Evolutionary conservation across 129 eudicot genomes (phyloP), one percentile per base, ranked within the genome.

Genomic region (Pseudognaphalium luteoalbum): DNA sequence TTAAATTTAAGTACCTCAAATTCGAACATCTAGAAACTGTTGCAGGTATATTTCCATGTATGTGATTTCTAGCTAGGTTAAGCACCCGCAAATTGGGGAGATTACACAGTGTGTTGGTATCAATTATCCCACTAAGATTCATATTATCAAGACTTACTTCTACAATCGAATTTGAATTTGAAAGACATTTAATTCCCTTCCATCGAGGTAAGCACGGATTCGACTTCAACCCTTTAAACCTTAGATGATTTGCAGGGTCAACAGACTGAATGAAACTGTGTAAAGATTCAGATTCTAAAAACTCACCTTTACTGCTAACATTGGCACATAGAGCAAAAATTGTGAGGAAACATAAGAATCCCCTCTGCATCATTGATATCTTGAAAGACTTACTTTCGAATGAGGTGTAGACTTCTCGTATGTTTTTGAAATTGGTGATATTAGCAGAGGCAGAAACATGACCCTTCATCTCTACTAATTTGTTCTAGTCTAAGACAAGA

Each of bases 101-200:
- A 37, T 71, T 71, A 42, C 87, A 83, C n/a, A 83, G 84, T 16
- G 81, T 56, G 29, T 75, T 70, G 25, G 79, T 32, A 75, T 83
- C 79, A 32, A 83, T 44, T 32, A 70, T 65, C 25, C 87, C 87
- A 71, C 81, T 75, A 64, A 83, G 87, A 44, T 80, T 83, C 79
- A 75, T 41, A 20, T 76, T 75, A 15, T 54, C 66, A 39, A 83
- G 87, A 65, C 81, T 79, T 54, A 83, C 81, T 75, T 65, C 81
- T 41, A 20, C 63, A 4, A 83, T 34, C 8, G 71, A 44, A 32
- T 69, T 44, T 34, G 58, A 65, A 6, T 35, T 68, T 17, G 32
- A 64, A 33, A 66, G 52, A 60, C 87, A 80, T 42, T 32, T 65
- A 56, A 79, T 70, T 63, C 87, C 84, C 80, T 74, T 66, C 76